A percentile compares a stretch with the other conserved stretches of the same genome.
phyloP scores from a whole-genome alignment of 139 green algal genomes.

The Desmodesmus armatus region DNA sequence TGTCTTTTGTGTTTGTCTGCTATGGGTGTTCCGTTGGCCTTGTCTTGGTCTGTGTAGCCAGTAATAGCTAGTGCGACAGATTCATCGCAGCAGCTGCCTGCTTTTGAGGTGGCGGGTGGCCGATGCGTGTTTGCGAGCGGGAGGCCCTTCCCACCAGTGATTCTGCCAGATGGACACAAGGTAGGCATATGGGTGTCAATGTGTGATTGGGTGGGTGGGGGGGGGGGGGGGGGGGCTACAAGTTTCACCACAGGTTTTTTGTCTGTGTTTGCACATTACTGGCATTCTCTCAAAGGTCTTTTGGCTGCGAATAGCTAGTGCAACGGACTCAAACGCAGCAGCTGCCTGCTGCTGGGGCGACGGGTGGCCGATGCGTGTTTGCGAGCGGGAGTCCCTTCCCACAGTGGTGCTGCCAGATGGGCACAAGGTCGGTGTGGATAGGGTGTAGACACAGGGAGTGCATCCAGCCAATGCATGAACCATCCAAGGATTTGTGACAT shows the following conservation, averaged over 20 bases:
- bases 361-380: too few relatives aligned
- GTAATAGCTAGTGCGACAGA: not conserved
- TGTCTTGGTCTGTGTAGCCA: not conserved
- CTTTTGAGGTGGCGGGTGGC: too few relatives aligned
- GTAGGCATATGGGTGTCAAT: too few relatives aligned
- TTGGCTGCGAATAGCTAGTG: not conserved
- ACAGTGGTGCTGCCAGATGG: not conserved
- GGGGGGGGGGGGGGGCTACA: not conserved
- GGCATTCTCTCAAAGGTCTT: too few relatives aligned
- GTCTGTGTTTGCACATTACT: not conserved
- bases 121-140: constrained; percentile 31
- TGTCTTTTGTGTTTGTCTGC: not conserved
- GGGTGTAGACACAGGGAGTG: too few relatives aligned
- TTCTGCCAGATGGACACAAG: not conserved
- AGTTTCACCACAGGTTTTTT: not conserved
- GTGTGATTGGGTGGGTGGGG: not conserved
- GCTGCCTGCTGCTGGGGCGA: not conserved
- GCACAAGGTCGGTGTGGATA: not conserved
- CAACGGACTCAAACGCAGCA: not conserved
- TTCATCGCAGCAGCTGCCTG: not conserved
- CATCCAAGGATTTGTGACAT: too few relatives aligned
- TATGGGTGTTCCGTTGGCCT: not conserved
- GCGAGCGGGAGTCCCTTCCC: constrained; percentile 7
- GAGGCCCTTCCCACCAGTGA: not conserved
- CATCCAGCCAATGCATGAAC: too few relatives aligned